Conservation (phyloP, 768 basidiomycete genomes). For the Psilocybe cyanescens region DNA sequence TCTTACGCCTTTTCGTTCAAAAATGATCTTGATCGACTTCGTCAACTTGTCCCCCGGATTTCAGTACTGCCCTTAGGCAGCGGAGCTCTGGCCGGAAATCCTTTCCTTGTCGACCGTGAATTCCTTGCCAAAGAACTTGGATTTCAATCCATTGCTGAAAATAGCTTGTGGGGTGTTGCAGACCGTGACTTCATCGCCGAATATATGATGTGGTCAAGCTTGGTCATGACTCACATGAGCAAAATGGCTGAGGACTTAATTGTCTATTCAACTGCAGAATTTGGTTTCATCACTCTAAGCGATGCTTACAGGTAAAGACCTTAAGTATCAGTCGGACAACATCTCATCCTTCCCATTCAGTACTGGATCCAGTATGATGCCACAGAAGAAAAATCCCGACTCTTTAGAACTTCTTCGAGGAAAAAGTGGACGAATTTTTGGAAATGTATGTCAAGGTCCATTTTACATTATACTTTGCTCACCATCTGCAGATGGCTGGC, state of each 20-base stretch:
- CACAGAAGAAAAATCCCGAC: constrained; percentile 99
- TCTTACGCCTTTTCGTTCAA: constrained; percentile 94
- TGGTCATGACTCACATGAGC: constrained; percentile 93
- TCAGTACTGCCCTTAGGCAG: constrained; percentile 94
- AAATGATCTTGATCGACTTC: constrained; percentile 85
- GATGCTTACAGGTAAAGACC: constrained; percentile 90
- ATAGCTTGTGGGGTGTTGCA: constrained; percentile 95
- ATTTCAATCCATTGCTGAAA: constrained; percentile 88
- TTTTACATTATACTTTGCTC: constrained; percentile 5
- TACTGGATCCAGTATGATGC: constrained; percentile 99
- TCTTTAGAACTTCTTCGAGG: constrained; percentile 94
- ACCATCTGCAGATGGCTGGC: constrained; percentile 80
- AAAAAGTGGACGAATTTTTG: constrained; percentile 94
- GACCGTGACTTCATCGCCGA: constrained; percentile 98
- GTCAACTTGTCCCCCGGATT: constrained; percentile 84
- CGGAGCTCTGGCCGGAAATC: constrained; percentile 96
- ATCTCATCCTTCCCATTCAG: constrained; percentile 39
- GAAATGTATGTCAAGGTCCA: constrained; percentile 61
- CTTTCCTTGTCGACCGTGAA: constrained; percentile 92
- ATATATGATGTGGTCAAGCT: constrained; percentile 94
- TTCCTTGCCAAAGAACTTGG: constrained; percentile 91
- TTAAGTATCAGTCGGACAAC: background rate
- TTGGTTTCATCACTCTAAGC: constrained; percentile 93
- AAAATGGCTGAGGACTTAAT: constrained; percentile 96
- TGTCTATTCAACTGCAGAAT: constrained; percentile 96